phyloP scores from a whole-genome alignment of 2,329 filamentous ascomycete genomes.

The Paracorniculantispora psalliotae region DNA sequence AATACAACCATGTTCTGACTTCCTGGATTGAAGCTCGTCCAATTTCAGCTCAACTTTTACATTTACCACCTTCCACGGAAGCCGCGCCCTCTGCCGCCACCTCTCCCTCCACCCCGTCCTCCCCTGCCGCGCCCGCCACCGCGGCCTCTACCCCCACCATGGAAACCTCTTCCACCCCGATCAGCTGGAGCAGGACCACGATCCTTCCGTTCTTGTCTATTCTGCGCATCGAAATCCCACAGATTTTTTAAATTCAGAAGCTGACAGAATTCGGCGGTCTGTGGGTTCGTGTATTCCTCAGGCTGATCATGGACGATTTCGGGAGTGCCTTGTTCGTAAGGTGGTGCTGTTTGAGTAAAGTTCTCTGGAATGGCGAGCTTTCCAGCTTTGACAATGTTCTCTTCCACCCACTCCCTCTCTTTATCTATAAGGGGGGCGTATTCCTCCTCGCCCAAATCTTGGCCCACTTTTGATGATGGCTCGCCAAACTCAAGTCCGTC shows the following conservation, averaged over 20 bases:
- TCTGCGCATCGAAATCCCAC: constrained; percentile 67
- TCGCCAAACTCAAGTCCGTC: constrained; percentile 60
- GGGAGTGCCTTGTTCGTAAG: constrained; percentile 55
- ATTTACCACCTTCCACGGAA: constrained; percentile 2
- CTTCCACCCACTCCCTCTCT: constrained; percentile 74
- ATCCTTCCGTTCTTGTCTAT: constrained; percentile 55
- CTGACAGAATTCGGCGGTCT: constrained; percentile 77
- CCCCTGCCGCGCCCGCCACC: constrained; percentile 25
- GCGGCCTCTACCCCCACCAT: constrained; percentile 33
- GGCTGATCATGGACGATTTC: constrained; percentile 60
- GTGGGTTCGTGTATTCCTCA: constrained; percentile 78
- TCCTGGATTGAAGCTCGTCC: no score
- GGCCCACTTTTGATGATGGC: constrained; percentile 44
- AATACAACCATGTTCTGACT: no score
- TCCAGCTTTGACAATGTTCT: constrained; percentile 60
- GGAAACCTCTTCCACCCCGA: constrained; percentile 31
- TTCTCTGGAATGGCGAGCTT: constrained; percentile 70
- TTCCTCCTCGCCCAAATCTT: constrained; percentile 61
- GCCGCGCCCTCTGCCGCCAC: neutral
- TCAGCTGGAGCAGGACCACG: constrained; percentile 48
- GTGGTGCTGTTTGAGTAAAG: constrained; percentile 71
- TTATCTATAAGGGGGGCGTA: constrained; percentile 65
- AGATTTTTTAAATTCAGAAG: constrained; percentile 72
- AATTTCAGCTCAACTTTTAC: no score
- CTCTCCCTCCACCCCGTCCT: constrained; percentile 6